phyloP scores from a whole-genome alignment of 2,329 filamentous ascomycete species.

The Ophiostoma sp. region DNA sequence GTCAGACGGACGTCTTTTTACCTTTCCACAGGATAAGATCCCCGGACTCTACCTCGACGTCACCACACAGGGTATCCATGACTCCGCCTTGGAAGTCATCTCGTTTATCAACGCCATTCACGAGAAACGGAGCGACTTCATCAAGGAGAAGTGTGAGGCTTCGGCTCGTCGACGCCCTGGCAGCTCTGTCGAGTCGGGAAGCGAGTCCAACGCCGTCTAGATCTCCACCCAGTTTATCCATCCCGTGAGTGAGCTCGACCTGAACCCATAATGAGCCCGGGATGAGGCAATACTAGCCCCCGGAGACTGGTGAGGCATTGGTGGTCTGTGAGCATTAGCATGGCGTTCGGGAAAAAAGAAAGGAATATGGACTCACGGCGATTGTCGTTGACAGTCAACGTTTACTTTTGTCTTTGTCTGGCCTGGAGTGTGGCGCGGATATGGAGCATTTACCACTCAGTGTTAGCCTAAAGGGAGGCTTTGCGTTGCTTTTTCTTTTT shows the following conservation, averaged over 20 bases:
- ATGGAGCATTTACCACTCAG: neutral
- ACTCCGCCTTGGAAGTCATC: constrained; percentile 36
- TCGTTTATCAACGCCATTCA: constrained; percentile 31
- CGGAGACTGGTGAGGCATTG: too few relatives aligned
- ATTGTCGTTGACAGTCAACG: neutral
- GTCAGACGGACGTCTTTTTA: constrained; percentile 24
- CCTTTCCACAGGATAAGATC: constrained; percentile 26
- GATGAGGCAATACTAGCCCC: neutral
- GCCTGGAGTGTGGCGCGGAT: neutral
- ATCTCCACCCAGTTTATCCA: neutral
- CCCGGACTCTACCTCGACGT: constrained; percentile 33
- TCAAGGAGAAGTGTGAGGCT: constrained; percentile 27
- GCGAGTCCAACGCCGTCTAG: neutral
- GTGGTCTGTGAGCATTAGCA: neutral
- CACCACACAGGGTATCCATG: constrained; percentile 31
- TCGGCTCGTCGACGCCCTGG: neutral
- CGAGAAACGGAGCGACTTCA: constrained; percentile 29
- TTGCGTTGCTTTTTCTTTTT: neutral
- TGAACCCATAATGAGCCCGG: neutral
- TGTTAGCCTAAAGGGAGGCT: neutral
- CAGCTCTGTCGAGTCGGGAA: neutral
- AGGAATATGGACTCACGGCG: neutral
- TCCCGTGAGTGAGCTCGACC: neutral
- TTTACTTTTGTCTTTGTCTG: neutral
- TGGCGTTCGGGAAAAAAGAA: neutral